Base-by-base conservation (phyloP, 2,329 filamentous ascomycete species). In the Aspergillus candidus region DNA sequence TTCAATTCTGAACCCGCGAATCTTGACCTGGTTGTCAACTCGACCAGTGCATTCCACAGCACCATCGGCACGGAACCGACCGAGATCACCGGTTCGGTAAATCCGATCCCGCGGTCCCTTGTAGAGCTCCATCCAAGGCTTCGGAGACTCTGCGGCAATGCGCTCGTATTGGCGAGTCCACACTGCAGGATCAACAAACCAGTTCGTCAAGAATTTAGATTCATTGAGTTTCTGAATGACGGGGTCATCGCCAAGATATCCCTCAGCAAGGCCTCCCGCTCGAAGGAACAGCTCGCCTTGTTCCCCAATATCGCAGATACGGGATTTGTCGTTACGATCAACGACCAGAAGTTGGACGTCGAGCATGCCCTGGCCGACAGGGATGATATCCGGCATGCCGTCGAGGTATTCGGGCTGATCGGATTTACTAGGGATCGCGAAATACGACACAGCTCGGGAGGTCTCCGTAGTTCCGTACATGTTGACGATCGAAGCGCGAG, bases 1-100 rank as follows among this genome's bases (percentile, higher is more conserved):
- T 69, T 98, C 93, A 54, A 98, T 94, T 49, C 91, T 79, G 75
- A 96, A 97, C 1, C 91, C 91, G 48, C 93, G 84, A 53, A 97
- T 91, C 74, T 97, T 98, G 71, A 96, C 87, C 63, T 97, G 91
- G 54, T 84, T 79, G 60, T 97, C 91, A 17, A 82, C 82, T 46
- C 93, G 78, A 15, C 91, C 91, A 8, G 85, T 83, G 59, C 82
- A 86, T 58, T 86, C 84, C 10, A 88, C 84, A 52, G 84, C 82
- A 31, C 86, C 88, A 35, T 80, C 75, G 2, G 76, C 73, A 40
- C 80, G 79, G 59, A 86, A 90, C 45, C 82, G 74, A 3, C 91
- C 91, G 3, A 98, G 71, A 63, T 97, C 91, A 18, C 91, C 93
- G 32, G 84, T 93, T 14, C 86, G 73, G 67, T 98, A 97, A 40